Conservation (phyloP, 768 basidiomycete species). For the Suillus hirtellus region DNA sequence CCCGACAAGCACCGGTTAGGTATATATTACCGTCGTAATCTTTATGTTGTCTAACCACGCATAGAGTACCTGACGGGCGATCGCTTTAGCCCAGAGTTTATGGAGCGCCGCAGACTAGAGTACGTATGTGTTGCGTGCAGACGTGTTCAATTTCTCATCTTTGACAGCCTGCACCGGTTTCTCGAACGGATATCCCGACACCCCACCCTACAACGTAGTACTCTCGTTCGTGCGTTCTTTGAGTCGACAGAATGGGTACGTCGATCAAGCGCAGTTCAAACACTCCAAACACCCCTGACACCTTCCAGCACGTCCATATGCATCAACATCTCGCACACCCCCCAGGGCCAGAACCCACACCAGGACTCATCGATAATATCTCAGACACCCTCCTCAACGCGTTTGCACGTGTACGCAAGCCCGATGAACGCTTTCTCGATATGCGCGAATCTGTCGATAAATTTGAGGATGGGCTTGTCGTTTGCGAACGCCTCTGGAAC, state of each 20-base stretch:
- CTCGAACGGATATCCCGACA: slow-evolving; percentile 89
- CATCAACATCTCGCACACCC: slow-evolving; percentile 95
- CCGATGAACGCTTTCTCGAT: slow-evolving; percentile 90
- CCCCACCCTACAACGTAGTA: slow-evolving; percentile 89
- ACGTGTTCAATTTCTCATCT: neutral
- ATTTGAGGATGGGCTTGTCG: slow-evolving; percentile 89
- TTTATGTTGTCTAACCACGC: slow-evolving; percentile 9
- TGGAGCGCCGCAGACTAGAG: slow-evolving; percentile 90
- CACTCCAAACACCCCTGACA: slow-evolving; percentile 5
- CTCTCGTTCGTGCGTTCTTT: slow-evolving; percentile 90
- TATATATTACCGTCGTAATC: slow-evolving; percentile 38
- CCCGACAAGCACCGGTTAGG: slow-evolving; percentile 97
- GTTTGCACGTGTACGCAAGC: slow-evolving; percentile 93
- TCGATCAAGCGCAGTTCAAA: slow-evolving; percentile 1
- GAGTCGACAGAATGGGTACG: slow-evolving; percentile 98
- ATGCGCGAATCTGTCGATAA: slow-evolving; percentile 94
- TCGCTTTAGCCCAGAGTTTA: slow-evolving; percentile 95
- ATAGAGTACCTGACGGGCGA: slow-evolving; percentile 97
- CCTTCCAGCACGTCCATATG: slow-evolving; percentile 86
- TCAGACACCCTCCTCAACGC: slow-evolving; percentile 97
- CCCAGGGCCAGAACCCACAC: slow-evolving; percentile 75
- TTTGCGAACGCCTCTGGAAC: slow-evolving; percentile 79
- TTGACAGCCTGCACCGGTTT: slow-evolving; percentile 83
- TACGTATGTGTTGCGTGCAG: slow-evolving; percentile 39
- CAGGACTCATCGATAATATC: slow-evolving; percentile 88